These are phyloP conservation scores for Stropharia rugosoannulata DNA, from an alignment of 768 basidiomycete species.

Conservation along the genomic window DNA sequence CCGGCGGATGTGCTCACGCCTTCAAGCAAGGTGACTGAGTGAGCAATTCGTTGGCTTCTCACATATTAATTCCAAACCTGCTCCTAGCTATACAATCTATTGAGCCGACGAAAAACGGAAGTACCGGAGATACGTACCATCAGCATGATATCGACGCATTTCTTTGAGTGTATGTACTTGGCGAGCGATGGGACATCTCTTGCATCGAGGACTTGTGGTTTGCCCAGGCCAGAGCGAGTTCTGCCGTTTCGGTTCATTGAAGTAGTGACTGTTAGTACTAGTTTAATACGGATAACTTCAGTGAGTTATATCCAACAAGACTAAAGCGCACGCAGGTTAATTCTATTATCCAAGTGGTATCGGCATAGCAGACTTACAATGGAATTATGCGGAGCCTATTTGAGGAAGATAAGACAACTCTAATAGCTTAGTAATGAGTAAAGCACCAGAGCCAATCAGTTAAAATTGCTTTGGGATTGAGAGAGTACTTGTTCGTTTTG, in stretches of 20 bases:
- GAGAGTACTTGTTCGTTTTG: no score
- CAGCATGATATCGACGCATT: conserved; percentile 67
- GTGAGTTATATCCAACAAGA: no score
- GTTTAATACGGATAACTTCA: no score
- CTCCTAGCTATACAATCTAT: conserved; percentile 51
- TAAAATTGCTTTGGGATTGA: no score
- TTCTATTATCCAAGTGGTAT: no score
- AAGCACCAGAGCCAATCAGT: no score
- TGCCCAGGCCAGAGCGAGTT: not conserved
- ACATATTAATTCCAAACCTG: conserved; percentile 42
- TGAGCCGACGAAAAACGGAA: not conserved
- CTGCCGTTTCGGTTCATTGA: not conserved
- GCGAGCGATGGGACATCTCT: conserved; percentile 42
- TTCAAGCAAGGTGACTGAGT: conserved; percentile 17
- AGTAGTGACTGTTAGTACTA: not conserved
- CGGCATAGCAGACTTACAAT: no score
- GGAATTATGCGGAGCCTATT: no score
- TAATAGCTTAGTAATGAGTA: no score
- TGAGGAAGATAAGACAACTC: no score
- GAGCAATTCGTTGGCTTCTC: not conserved
- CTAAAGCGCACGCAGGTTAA: no score
- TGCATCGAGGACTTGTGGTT: conserved; percentile 26
- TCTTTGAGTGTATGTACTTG: conserved; percentile 65
- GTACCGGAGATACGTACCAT: conserved; percentile 48
- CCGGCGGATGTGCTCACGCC: conserved; percentile 80